Conservation (phyloP, 805 yeast species). For the Candida ipomoeae region DNA sequence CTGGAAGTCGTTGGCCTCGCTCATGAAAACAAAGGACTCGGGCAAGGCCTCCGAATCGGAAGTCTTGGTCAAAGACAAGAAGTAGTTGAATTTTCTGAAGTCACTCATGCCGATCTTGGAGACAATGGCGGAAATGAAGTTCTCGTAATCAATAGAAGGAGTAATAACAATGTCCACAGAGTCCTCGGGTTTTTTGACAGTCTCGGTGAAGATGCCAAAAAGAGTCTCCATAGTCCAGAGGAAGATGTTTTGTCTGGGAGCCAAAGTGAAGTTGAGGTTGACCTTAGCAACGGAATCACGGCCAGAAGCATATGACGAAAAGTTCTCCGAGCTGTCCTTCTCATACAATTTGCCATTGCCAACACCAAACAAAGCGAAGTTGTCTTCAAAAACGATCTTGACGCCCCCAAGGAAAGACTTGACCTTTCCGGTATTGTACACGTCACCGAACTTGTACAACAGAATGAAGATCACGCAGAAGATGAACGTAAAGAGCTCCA, state of each 20-base stretch:
- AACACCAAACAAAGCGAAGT: slow-evolving; percentile 79
- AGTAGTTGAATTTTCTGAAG: slow-evolving; percentile 73
- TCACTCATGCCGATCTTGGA: slow-evolving; percentile 79
- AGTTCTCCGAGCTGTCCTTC: slow-evolving; percentile 62
- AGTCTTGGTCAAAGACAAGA: slow-evolving; percentile 78
- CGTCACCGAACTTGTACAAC: slow-evolving; percentile 56
- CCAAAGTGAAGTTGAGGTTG: slow-evolving; percentile 56
- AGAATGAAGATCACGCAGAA: slow-evolving; percentile 47
- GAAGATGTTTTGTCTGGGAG: slow-evolving; percentile 77
- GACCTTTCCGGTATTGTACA: slow-evolving; percentile 54
- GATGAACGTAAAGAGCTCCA: slow-evolving; percentile 58
- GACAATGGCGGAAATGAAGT: slow-evolving; percentile 78
- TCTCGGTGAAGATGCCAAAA: slow-evolving; percentile 52
- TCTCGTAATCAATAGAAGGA: slow-evolving; percentile 54
- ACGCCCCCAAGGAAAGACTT: slow-evolving; percentile 48
- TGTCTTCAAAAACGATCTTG: slow-evolving; percentile 50
- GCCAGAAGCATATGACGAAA: slow-evolving; percentile 80
- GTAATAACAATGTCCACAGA: slow-evolving; percentile 58
- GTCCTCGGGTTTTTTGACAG: slow-evolving; percentile 55
- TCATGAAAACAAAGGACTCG: slow-evolving; percentile 75
- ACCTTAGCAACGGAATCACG: slow-evolving; percentile 70
- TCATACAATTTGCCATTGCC: slow-evolving; percentile 42
- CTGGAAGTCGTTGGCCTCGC: slow-evolving; percentile 80
- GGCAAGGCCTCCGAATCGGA: slow-evolving; percentile 70
- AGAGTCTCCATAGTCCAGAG: slow-evolving; percentile 61